Base-by-base conservation (phyloP, 2,329 filamentous ascomycete species). In the Aspergillus pseudoglaucus region DNA sequence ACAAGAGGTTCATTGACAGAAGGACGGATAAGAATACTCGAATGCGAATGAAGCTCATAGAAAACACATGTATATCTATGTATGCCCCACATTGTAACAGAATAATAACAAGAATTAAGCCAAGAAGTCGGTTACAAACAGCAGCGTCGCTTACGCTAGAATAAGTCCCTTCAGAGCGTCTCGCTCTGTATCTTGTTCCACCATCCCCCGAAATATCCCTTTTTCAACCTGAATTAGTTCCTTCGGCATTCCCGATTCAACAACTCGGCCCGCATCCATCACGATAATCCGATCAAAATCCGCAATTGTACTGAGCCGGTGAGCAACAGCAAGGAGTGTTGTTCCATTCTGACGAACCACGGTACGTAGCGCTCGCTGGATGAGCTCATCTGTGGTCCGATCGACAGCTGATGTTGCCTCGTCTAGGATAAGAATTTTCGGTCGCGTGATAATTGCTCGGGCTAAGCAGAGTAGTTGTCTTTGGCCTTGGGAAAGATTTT, bases 361-460 rank as follows among this genome's bases (percentile, higher is more conserved):
- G 60, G 85, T 82, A 22, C 84, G 75, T 57, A 89, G 88, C 47
- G 77, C 81, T 9, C 81, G 77, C 69, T 89, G 85, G 59, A 89
- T 89, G 20, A 87, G 75, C 2, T 76, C 72, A 64, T 90, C 86
- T 0, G 86, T 89, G 30, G 76, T 73, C 82, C 88, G 87, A 65
- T 89, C 86, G 3, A 90, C 85, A 0, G 86, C 85, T 4, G 80
- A 83, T 0, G 87, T 90, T 1, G 87, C 86, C 69, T 90, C 87
- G 62, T 90, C 87, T 1, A 90, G 77, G 2, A 90, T 81, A 78
- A 90, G 84, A 58, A 90, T 81, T 60, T 85, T 84, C 6, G 86
- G 85, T 0, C 83, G 77, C 0, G 80, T 77, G 18, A 88, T 80
- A 56, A 88, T 87, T 45, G 85, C 85, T 25, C 85, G 82, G 1